phyloP scores from a whole-genome alignment of 2,329 filamentous ascomycete genomes.

The Pezizomycotina sp. region DNA sequence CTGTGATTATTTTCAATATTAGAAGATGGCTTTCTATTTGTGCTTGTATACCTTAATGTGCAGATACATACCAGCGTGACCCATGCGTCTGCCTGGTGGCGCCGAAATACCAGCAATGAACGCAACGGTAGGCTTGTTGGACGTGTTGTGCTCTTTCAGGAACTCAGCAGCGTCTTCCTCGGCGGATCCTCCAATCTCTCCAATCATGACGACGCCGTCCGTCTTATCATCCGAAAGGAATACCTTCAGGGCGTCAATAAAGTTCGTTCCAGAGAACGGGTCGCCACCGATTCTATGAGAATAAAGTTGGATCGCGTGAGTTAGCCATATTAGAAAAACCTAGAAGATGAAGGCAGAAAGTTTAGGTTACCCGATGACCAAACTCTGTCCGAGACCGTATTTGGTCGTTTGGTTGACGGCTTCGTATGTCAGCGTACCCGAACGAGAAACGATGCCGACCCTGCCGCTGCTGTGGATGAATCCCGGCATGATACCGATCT shows the following conservation, averaged over 20 bases:
- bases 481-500: slow-evolving; percentile 99
- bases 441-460: slow-evolving; percentile 95
- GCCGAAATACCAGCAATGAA: slow-evolving; percentile 98
- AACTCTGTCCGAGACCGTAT: slow-evolving; percentile 88
- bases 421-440: slow-evolving; percentile 96
- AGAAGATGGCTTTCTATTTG: slow-evolving; percentile 12
- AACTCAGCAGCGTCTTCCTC: slow-evolving; percentile 98
- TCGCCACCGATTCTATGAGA: slow-evolving; percentile 65
- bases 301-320: background rate
- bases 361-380: slow-evolving; percentile 65
- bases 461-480: slow-evolving; percentile 99
- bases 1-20: no score
- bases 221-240: slow-evolving; percentile 94
- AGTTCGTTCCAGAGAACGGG: slow-evolving; percentile 97
- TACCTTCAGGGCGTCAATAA: slow-evolving; percentile 96
- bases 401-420: slow-evolving; percentile 99
- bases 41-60: background rate
- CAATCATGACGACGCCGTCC: slow-evolving; percentile 99
- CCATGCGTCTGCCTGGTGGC: slow-evolving; percentile 91
- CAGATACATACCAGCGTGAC: slow-evolving; percentile 58
- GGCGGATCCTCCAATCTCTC: slow-evolving; percentile 91
- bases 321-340: background rate
- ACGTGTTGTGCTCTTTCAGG: slow-evolving; percentile 76
- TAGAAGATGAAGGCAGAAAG: background rate
- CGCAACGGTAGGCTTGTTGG: slow-evolving; percentile 89